phyloP scores from a whole-genome alignment of 306 rosid species.

The Castanea sativa region DNA sequence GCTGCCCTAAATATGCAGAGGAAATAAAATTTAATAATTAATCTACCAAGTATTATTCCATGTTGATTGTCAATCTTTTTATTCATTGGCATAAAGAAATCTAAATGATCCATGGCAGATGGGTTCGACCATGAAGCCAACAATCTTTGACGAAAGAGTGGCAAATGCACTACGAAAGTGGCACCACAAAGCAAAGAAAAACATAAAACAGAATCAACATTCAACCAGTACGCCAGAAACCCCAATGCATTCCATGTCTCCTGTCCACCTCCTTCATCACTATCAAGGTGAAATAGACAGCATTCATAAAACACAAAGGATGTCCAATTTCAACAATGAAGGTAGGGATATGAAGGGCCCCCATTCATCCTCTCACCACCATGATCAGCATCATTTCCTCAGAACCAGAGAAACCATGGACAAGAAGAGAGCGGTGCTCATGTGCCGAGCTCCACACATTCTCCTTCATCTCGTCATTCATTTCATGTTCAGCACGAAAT shows the following conservation, averaged over 20 bases:
- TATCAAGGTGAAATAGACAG: slow-evolving; percentile 47
- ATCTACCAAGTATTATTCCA: too few species aligned
- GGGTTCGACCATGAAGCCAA: slow-evolving; percentile 79
- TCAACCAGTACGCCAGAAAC: slow-evolving; percentile 48
- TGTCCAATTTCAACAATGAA: slow-evolving; percentile 20
- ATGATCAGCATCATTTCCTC: slow-evolving; percentile 8
- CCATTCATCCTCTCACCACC: slow-evolving; percentile 34
- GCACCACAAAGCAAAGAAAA: slow-evolving; percentile 65
- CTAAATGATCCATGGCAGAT: slow-evolving; percentile 37
- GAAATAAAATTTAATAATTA: too few species aligned
- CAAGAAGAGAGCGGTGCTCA: slow-evolving; percentile 7
- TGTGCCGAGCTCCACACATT: not conserved
- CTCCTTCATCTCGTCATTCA: not conserved
- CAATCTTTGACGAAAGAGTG: slow-evolving; percentile 72
- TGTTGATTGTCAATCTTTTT: too few species aligned
- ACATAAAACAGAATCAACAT: slow-evolving; percentile 49
- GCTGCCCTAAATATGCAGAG: too few species aligned
- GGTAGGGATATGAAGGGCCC: slow-evolving; percentile 37
- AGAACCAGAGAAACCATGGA: slow-evolving; percentile 29
- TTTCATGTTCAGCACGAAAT: slow-evolving; percentile 12
- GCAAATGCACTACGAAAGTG: slow-evolving; percentile 62
- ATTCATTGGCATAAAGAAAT: not conserved
- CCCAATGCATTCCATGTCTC: slow-evolving; percentile 47
- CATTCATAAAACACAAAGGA: slow-evolving; percentile 33
- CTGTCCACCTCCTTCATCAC: slow-evolving; percentile 53